Evolutionary conservation across 345 rosid species (phyloP), one percentile per base, ranked within the genome.

Genomic region (Erodium maritimum): DNA sequence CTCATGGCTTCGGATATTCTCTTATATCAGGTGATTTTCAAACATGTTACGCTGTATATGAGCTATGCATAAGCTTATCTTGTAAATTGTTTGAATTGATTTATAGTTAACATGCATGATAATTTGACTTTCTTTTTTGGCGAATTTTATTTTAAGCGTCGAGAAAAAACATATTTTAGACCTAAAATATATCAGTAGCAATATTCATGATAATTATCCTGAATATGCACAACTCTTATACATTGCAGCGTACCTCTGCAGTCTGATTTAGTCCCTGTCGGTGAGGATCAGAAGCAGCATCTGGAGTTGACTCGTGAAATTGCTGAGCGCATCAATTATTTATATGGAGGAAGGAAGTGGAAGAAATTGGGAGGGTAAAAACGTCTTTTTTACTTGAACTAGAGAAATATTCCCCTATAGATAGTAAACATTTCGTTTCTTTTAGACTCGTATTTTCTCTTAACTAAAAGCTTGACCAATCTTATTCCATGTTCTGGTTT

Each of bases 231-330:
- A 59, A 65, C 66, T 71, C 85, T 83, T 69, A 73, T 69, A 68
- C 57, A 56, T 58, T 70, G 75, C 71, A 72, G 73, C 77, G 56
- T 80, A 71, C 67, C 54, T 73, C 62, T 82, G 83, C 80, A 86
- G 95, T 68, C 98, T 19, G 98, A 91, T 67, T 81, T 82, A 65
- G 96, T 88, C 45, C 98, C 98, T 24, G 98, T 91, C 59, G 98
- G 95, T 50, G 96, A 88, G 77, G 96, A 86, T 63, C 98, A 91
- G 82, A 91, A 88, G 80, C 98, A 88, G 72, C 98, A 91, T 64
- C 65, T 91, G 56, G 96, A 88, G 78, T 80, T 91, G 80, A 81
- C 95, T 13, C 85, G 90, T 24, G 95, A 91, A 59, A 57, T 88
- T 62, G 98, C 96, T 33, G 90, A 82, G 62, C 85, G 96, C 56